Base-by-base conservation (phyloP, 2,329 filamentous ascomycete genomes). In the Torrubiella hemipterigena region DNA sequence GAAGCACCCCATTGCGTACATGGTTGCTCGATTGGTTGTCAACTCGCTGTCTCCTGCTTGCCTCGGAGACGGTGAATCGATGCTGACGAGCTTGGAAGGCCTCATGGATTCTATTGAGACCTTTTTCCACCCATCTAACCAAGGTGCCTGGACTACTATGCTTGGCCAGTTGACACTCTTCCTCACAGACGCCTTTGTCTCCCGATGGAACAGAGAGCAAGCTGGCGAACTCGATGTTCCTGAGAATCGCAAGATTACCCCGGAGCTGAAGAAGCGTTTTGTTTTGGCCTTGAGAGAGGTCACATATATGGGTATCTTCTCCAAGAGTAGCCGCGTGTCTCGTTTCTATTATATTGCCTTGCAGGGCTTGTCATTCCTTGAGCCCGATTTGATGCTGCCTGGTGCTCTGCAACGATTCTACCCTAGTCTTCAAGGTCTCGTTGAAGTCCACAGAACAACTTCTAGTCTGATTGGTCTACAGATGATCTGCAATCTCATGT, bases 51-150 rank as follows among this genome's bases (percentile, higher is more conserved):
- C 91, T 2, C 89, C 91, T 2, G 65, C 77, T 27, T 91, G 84
- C 46, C 60, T 93, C 29, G 73, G 82, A 25, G 66, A 74, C n/a
- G 67, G 79, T 18, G 78, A 79, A 33, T 96, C 87, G 1, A 74
- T 93, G 26, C 58, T 98, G 45, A 74, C 80, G 20, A 84, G 82
- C 41, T 69, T 98, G 5, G 89, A 98, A 53, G 89, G 84, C 1
- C 65, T 98, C 31, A 81, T 98, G 43, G 82, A 96, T 53, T 91
- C 87, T 3, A 81, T 96, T 28, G 91, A 98, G 54, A 98, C 91
- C 1, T 98, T 98, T 56, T 98, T 95, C 65, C 91, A 98, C 47
- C 91, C 91, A 3, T 98, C 91, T 3, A 98, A 98, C 53, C 83
- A 89, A 31, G 91, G 91, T 11, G 65, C 65, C 11, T 98, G 91